Conservation (phyloP, 345 rosid genomes). For the Brassica incana region DNA sequence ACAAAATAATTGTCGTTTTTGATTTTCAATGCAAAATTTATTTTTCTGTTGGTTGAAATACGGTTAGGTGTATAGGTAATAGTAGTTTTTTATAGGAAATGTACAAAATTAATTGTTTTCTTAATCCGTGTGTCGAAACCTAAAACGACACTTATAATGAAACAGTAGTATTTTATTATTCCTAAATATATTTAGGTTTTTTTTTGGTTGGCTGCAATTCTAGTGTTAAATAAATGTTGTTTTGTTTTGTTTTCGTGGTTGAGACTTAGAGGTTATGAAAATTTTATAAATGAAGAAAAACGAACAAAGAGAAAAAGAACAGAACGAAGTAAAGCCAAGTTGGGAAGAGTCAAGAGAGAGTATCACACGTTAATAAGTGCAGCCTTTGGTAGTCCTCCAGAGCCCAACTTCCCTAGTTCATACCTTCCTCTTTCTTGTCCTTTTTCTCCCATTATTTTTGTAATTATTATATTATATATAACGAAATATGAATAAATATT, state of each 20-base stretch:
- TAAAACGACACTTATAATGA: no score
- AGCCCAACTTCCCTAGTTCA: constrained; percentile 40
- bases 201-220: background rate
- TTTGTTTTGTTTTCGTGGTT: background rate
- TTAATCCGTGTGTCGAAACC: no score
- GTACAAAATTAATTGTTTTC: no score
- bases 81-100: no score
- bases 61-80: no score
- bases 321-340: constrained; percentile 4
- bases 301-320: background rate
- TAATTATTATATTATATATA: background rate
- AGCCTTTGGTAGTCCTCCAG: constrained; percentile 34
- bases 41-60: no score
- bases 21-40: no score
- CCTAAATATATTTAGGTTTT: background rate
- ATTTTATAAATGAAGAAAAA: background rate
- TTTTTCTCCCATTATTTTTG: background rate
- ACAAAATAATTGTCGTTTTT: no score
- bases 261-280: background rate
- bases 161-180: background rate
- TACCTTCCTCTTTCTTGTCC: constrained; percentile 37
- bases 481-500: background rate
- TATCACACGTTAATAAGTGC: constrained; percentile 20
- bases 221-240: background rate
- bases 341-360: constrained; percentile 22